Base-by-base conservation (phyloP, 2,329 filamentous ascomycete species). In the Colletotrichum sp. region DNA sequence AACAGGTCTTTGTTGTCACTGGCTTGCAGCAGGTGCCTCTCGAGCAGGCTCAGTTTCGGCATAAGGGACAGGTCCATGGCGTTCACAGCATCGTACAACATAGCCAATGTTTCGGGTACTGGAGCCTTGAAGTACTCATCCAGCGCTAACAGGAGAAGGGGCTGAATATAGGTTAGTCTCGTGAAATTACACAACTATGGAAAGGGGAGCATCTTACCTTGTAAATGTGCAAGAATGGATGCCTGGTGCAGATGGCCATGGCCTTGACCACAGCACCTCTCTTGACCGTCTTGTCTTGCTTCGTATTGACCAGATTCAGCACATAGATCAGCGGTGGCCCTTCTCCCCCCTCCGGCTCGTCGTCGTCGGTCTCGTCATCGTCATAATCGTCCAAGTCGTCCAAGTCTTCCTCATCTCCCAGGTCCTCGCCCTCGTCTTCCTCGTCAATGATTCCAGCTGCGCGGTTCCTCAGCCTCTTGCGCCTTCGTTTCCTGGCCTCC, bases 151-250 rank as follows among this genome's bases (percentile, higher is more conserved):
- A 99, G 88, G 67, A 99, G 89, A 52, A 99, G 89, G 32, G 97
- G 97, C 94, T 96, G 74, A 48, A 3, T 21, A 24, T 30, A 21
- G n/a, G 28, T 73, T 30, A 76, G 72, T 36, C n/a, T 26, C 8
- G 18, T 28, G 36, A 28, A 64, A 43, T 13, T 15, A 13, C 6
- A 15, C 36, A 30, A 48, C 38, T 21, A 63, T 15, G 32, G 10
- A 4, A 5, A 48, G 70, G 52, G n/a, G 28, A 30, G 52, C 36
- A 3, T 64, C 88, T 79, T 83, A 94, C 94, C 91, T 99, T 99
- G 88, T 99, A 99, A 78, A 99, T 99, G 85, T 99, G 97, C 79
- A 99, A 87, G 85, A 99, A 99, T 5, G 97, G 96, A 87, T 99
- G 97, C 58, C 97, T 90, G 9, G 97, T 99, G 88, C 97, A 99